phyloP scores from a whole-genome alignment of 202 grass and related monocot genomes.

The Zoysia matrella region DNA sequence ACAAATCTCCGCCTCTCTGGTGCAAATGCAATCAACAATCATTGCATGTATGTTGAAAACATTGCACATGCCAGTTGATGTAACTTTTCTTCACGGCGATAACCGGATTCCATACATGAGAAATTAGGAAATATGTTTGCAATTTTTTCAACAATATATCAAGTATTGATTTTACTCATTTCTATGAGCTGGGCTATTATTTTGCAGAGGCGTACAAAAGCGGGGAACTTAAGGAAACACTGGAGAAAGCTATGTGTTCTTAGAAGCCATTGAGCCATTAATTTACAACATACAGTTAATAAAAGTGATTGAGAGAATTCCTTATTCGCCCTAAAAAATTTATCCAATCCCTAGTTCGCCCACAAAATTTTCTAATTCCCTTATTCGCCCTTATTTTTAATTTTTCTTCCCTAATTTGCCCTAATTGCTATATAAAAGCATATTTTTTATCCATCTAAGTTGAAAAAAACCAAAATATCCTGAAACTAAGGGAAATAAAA shows the following conservation, averaged over 20 bases:
- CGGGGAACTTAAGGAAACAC: conserved; percentile 74
- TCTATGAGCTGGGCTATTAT: not conserved
- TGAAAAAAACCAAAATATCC: too few species aligned
- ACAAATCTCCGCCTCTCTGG: too few species aligned
- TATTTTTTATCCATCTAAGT: too few species aligned
- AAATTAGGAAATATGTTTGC: not conserved
- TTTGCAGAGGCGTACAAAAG: conserved; percentile 83
- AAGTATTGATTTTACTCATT: not conserved
- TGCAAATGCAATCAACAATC: not conserved
- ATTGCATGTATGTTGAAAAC: not conserved
- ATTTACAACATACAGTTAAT: not conserved
- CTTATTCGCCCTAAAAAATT: too few species aligned
- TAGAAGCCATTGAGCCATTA: conserved; percentile 3
- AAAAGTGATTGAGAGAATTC: not conserved
- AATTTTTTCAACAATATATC: not conserved
- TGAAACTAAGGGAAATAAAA: too few species aligned
- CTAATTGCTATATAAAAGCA: too few species aligned
- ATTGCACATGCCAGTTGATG: not conserved
- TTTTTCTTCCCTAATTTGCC: too few species aligned
- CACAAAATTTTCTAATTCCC: too few species aligned
- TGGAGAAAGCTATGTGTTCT: conserved; percentile 67
- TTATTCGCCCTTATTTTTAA: too few species aligned
- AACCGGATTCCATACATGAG: not conserved
- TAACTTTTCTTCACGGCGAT: not conserved
- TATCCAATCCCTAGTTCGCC: too few species aligned